These are phyloP conservation scores for Calonectria crousiana DNA, from an alignment of 2,329 filamentous ascomycete species.

Conservation along the genomic window DNA sequence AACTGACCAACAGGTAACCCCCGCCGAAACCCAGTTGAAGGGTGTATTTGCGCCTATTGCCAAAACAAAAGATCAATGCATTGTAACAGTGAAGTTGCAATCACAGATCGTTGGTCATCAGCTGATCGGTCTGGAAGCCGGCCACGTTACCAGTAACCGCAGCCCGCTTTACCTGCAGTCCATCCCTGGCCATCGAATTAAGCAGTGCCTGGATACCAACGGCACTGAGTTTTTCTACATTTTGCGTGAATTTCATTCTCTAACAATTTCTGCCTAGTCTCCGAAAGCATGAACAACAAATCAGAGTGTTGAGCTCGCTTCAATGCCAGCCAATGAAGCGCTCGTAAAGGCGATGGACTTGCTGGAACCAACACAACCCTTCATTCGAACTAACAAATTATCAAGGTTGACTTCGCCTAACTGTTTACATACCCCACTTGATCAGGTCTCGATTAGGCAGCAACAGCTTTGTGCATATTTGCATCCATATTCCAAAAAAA, in stretches of 20 bases:
- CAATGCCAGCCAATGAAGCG: not conserved
- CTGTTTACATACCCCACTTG: not conserved
- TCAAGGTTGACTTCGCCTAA: not conserved
- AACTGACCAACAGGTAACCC: too few relatives aligned
- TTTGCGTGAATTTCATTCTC: not conserved
- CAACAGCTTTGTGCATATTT: not conserved
- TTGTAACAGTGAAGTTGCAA: not conserved
- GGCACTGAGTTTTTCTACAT: not conserved
- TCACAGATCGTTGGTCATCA: not conserved
- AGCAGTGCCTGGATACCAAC: not conserved
- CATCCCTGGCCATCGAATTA: not conserved
- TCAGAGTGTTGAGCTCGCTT: not conserved
- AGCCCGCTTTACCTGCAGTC: not conserved
- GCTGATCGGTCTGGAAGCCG: not conserved
- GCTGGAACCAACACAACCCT: not conserved
- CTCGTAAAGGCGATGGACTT: not conserved
- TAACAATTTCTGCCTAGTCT: not conserved
- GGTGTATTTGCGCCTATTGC: too few relatives aligned
- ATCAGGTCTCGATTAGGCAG: not conserved
- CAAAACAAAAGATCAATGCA: too few relatives aligned
- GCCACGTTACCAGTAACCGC: not conserved
- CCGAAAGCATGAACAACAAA: not conserved
- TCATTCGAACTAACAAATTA: not conserved
- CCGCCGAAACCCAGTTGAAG: too few relatives aligned
- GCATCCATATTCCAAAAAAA: not conserved